Conservation (phyloP, 169 alveolate species). For the Miamiensis avidus region DNA sequence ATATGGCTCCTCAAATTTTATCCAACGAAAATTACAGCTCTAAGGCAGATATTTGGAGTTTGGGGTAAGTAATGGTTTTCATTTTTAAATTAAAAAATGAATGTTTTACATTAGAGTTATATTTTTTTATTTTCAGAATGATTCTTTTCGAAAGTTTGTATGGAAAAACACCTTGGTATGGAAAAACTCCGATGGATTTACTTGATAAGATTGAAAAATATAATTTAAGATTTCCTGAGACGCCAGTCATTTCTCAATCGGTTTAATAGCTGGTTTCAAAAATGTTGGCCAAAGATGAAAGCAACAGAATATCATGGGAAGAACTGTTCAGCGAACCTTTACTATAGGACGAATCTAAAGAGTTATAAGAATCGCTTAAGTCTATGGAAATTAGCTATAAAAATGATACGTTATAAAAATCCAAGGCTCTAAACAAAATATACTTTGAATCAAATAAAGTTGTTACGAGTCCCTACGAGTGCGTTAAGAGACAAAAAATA, state of each 20-base stretch:
- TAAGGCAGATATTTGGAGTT: conserved; percentile 44
- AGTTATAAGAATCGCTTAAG: neutral
- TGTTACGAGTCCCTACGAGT: neutral
- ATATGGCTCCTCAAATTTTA: conserved; percentile 44
- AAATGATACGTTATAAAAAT: neutral
- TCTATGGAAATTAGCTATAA: neutral
- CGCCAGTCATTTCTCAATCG: neutral
- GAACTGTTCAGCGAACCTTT: neutral
- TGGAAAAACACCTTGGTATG: conserved; percentile 10
- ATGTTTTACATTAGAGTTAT: too few species aligned
- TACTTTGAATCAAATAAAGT: neutral
- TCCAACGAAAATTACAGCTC: conserved; percentile 24
- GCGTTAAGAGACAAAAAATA: neutral
- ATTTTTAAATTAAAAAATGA: too few species aligned
- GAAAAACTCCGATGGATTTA: conserved; percentile 4
- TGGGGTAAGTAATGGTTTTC: conserved; percentile 16
- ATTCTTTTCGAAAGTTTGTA: conserved; percentile 13
- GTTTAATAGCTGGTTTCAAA: neutral
- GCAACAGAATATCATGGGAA: conserved; percentile 15
- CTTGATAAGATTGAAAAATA: conserved; percentile 14
- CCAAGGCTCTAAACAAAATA: neutral
- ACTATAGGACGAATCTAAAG: too few species aligned
- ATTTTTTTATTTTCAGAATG: neutral
- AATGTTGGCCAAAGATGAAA: conserved; percentile 6
- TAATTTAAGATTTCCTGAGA: conserved; percentile 1